phyloP scores from a whole-genome alignment of 164 flowering plant species.

The Liriodendron chinense region DNA sequence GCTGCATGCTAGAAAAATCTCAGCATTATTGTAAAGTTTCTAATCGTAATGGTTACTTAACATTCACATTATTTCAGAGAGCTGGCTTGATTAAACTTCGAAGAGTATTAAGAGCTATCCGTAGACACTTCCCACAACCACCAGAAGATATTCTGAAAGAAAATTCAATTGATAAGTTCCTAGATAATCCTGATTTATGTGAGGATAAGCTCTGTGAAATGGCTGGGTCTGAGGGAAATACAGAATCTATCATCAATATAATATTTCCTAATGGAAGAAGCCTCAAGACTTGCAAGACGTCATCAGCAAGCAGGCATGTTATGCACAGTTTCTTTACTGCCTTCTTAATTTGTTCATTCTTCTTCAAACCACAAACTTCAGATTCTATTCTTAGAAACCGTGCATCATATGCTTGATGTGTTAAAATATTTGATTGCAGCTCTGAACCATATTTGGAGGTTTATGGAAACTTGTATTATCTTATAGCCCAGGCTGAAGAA shows the following conservation, averaged over 20 bases:
- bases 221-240: slow-evolving; percentile 68
- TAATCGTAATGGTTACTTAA: slow-evolving; percentile 6
- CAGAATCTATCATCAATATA: slow-evolving; percentile 51
- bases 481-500: slow-evolving; percentile 89
- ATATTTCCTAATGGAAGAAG: slow-evolving; percentile 49
- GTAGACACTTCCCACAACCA: slow-evolving; percentile 89
- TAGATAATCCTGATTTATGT: slow-evolving; percentile 69
- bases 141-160: slow-evolving; percentile 68
- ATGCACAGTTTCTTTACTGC: not conserved
- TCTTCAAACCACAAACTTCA: not conserved
- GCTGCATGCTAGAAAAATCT: not conserved
- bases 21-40: not conserved
- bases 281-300: slow-evolving; percentile 36
- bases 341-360: not conserved
- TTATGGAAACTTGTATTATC: slow-evolving; percentile 77
- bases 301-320: slow-evolving; percentile 45
- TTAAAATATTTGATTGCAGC: slow-evolving; percentile 43
- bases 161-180: slow-evolving; percentile 73
- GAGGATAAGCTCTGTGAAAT: slow-evolving; percentile 81
- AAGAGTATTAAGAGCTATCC: slow-evolving; percentile 85
- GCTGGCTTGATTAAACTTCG: slow-evolving; percentile 89
- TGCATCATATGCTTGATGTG: not conserved
- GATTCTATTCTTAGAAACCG: not conserved
- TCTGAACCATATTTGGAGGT: slow-evolving; percentile 79
- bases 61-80: slow-evolving; percentile 46